Evolutionary conservation across 106 monocot genomes (phyloP).

Genomic region (Narthecium ossifragum): DNA sequence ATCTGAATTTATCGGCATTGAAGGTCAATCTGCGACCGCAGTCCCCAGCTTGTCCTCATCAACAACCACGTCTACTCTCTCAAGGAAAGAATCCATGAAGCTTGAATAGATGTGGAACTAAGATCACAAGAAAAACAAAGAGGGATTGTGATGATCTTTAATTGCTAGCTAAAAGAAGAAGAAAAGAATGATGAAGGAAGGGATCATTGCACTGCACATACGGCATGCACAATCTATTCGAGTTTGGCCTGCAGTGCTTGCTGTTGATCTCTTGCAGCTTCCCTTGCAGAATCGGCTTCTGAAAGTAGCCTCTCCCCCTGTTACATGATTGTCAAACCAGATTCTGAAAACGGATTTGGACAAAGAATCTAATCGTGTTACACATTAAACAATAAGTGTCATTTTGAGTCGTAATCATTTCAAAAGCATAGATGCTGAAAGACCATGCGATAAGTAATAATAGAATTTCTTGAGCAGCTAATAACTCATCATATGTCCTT

Average conservation of each 20-base stretch:
- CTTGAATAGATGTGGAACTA: not conserved
- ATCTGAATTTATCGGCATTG: too few species aligned
- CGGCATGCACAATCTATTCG: slow-evolving; percentile 36
- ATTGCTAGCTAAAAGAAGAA: not conserved
- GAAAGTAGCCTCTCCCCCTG: slow-evolving; percentile 30
- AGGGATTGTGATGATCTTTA: not conserved
- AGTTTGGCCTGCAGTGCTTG: slow-evolving; percentile 31
- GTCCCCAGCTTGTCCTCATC: not conserved
- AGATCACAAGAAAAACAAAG: not conserved
- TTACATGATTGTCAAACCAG: not conserved
- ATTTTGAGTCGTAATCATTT: too few species aligned
- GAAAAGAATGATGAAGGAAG: not conserved
- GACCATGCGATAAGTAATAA: too few species aligned
- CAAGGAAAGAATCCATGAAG: not conserved
- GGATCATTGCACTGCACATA: slow-evolving; percentile 15
- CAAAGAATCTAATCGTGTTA: too few species aligned
- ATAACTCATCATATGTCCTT: too few species aligned
- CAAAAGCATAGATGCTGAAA: too few species aligned
- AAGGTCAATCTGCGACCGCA: not conserved
- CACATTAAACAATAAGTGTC: too few species aligned
- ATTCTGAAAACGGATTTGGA: not conserved
- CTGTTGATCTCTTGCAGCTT: slow-evolving; percentile 29
- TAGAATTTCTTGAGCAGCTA: too few species aligned
- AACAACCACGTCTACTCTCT: not conserved
- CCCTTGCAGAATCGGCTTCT: slow-evolving; percentile 29